phyloP scores from a whole-genome alignment of 805 yeast species.

The Wickerhamomyces queroliae region DNA sequence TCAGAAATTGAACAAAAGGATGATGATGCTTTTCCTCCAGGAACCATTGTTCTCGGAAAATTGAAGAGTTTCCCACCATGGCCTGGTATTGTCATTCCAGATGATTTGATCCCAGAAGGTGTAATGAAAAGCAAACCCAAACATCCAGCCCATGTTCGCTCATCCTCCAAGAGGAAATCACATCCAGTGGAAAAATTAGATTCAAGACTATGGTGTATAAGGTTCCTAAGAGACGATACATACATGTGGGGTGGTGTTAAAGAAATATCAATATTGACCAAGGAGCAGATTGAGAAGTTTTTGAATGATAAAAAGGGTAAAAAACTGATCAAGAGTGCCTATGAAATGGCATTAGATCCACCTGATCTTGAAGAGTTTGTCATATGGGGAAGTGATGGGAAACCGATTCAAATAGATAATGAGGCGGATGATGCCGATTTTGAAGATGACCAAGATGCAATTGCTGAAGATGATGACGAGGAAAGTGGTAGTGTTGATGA shows the following conservation, averaged over 20 bases:
- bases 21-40: conserved; percentile 34
- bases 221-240: conserved; percentile 68
- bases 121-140: conserved; percentile 48
- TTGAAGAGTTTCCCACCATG: conserved; percentile 85
- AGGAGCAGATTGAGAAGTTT: conserved; percentile 35
- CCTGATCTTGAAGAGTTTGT: conserved; percentile 41
- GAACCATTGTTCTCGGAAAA: conserved; percentile 64
- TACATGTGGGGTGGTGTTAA: conserved; percentile 57
- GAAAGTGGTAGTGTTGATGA: conserved; percentile 22
- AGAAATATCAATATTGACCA: conserved; percentile 43
- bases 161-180: conserved; percentile 4
- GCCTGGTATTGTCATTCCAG: conserved; percentile 81
- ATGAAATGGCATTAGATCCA: conserved; percentile 48
- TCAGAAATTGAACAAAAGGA: conserved; percentile 22
- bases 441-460: conserved; percentile 11
- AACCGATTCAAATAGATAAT: conserved; percentile 27
- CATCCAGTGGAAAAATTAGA: conserved; percentile 2
- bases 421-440: conserved; percentile 28
- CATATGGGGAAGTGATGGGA: conserved; percentile 35
- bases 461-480: conserved; percentile 23
- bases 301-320: conserved; percentile 33
- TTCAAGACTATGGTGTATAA: conserved; percentile 40
- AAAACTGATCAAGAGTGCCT: conserved; percentile 43
- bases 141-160: conserved; percentile 18
- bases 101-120: conserved; percentile 50